Base-by-base conservation (phyloP, 1,139 yeast genomes). In the Kodamaea arcana region DNA sequence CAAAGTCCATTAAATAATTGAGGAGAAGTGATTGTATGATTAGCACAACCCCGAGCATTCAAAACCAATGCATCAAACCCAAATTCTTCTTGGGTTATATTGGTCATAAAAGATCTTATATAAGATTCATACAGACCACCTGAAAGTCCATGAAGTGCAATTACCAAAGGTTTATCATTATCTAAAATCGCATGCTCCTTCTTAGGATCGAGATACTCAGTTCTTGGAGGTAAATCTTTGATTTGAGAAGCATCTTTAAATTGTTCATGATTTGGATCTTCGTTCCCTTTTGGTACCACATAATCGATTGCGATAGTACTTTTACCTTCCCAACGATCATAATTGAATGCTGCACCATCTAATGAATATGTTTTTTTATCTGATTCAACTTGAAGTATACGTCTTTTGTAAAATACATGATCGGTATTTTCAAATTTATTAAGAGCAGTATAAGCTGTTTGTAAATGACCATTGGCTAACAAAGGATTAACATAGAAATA, bases 121-220 rank as follows among this genome's bases (percentile, higher is more conserved):
- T 77, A 77, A 29, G 75, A 61, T 51, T 78, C 84, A 47, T 71
- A 72, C 8, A 82, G 75, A 0, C 84, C 83, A 13, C 84, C 84
- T 9, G 81, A 70, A 30, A 78, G 61, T 3, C 84, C 84, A 52
- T 78, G 84, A 27, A 75, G 54, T 1, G 75, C 72, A 33, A 78
- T 60, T 15, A 78, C 52, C 46, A 78, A 60, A 0, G 83, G 83
- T 43, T 60, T 68, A 43, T 73, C 75, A 20, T 55, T 57, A 3
- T 53, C 40, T 27, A 65, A 42, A 8, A 50, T 37, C 10, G 52
- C 54, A 12, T 55, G 48, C 34, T 69, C 76, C 13, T 47, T 41
- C 4, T 46, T 39, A 0, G 69, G 69, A 36, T 68, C 56, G 37
- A 64, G 46, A 47, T 55, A 71, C 41, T 60, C 59, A 0, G 77